Percentiles rank a stretch among this genome's conserved stretches.
Conservation (phyloP, 352 stramenopile genomes). For the Plasmopara muralis region DNA sequence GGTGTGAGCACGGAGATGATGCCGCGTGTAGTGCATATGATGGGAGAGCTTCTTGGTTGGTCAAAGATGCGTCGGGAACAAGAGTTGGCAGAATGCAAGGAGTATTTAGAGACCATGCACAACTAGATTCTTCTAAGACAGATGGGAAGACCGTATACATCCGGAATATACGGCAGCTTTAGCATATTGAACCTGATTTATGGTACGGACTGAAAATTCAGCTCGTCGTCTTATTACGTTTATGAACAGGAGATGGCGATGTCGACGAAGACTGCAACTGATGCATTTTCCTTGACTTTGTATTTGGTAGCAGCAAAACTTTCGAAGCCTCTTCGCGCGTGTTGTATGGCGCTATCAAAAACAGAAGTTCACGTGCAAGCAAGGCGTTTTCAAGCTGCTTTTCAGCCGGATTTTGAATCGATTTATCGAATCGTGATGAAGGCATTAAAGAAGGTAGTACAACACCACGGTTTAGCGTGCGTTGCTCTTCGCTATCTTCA, state of each 20-base stretch:
- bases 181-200: background rate
- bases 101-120: conserved; percentile 85
- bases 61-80: conserved; percentile 63
- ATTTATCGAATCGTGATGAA: background rate
- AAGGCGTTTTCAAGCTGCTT: conserved; percentile 36
- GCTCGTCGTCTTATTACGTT: conserved; percentile 1
- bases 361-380: conserved; percentile 52
- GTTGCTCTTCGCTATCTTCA: conserved; percentile 12
- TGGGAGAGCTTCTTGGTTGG: conserved; percentile 88
- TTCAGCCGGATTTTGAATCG: background rate
- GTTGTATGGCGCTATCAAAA: conserved; percentile 53
- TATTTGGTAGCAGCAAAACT: conserved; percentile 8
- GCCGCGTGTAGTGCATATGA: conserved; percentile 89
- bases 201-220: background rate
- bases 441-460: conserved; percentile 8
- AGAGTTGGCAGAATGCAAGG: conserved; percentile 67
- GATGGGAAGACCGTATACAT: background rate
- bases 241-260: conserved; percentile 13
- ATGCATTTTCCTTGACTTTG: conserved; percentile 19
- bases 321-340: conserved; percentile 10
- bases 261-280: conserved; percentile 15
- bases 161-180: background rate
- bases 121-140: conserved; percentile 30
- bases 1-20: conserved; percentile 64
- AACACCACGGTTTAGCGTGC: conserved; percentile 21